phyloP scores from a whole-genome alignment of 2,329 filamentous ascomycete genomes.

The Neofusicoccum laricinum region DNA sequence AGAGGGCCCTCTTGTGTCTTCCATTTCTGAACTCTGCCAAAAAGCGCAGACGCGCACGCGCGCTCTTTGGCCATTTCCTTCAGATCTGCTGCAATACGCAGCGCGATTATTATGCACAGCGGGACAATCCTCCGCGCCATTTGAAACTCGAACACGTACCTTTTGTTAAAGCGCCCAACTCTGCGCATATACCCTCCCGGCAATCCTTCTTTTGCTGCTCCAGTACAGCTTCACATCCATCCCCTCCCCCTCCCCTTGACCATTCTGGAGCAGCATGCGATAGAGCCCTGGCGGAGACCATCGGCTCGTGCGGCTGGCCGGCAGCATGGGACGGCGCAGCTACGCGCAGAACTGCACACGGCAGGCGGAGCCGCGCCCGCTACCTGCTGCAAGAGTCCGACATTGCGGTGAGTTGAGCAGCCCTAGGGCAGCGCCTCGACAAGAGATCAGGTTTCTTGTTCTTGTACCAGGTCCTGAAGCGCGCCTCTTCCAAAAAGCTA shows the following conservation, averaged over 20 bases:
- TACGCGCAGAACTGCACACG: neutral
- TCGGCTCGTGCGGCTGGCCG: neutral
- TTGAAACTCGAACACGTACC: constrained; percentile 11
- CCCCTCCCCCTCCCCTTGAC: neutral
- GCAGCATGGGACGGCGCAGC: neutral
- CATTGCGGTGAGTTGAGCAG: neutral
- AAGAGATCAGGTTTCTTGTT: constrained; percentile 4
- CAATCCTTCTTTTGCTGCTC: constrained; percentile 9
- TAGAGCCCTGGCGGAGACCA: neutral
- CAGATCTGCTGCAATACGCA: constrained; percentile 5
- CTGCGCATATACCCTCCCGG: neutral
- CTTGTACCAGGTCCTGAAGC: constrained; percentile 7
- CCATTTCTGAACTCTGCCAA: neutral
- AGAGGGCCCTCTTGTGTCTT: neutral
- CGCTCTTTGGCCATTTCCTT: neutral
- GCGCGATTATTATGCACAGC: constrained; percentile 10
- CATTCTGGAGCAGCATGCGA: neutral
- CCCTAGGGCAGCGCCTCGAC: neutral
- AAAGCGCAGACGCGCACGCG: neutral
- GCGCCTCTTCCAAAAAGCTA: neutral
- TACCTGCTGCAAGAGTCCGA: neutral
- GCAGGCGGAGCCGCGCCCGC: constrained; percentile 1
- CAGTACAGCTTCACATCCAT: neutral
- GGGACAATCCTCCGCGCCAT: constrained; percentile 10
- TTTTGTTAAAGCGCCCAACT: neutral